These are phyloP conservation scores for Fusarium humuli DNA, from an alignment of 2,329 filamentous ascomycete genomes.

Conservation along the genomic window DNA sequence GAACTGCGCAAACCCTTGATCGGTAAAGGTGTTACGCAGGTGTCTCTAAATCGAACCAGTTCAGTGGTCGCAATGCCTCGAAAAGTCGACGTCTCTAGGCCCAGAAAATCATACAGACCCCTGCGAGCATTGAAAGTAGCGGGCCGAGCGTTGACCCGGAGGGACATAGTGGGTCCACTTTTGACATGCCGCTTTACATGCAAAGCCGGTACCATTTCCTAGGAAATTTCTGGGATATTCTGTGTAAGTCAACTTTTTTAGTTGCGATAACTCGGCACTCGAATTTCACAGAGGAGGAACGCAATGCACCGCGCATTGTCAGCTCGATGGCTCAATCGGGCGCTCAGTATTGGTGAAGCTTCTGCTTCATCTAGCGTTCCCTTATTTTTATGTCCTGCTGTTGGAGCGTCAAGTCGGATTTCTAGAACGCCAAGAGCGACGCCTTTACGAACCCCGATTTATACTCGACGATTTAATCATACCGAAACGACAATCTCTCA, in stretches of 20 bases:
- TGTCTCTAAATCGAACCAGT: constrained; percentile 28
- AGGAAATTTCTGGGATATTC: constrained; percentile 43
- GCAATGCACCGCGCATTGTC: constrained; percentile 60
- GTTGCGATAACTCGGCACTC: constrained; percentile 16
- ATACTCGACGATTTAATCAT: constrained; percentile 46
- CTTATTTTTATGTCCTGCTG: constrained; percentile 61
- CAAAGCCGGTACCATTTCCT: constrained; percentile 19
- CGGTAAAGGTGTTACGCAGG: constrained; percentile 32
- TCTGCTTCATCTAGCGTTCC: constrained; percentile 56
- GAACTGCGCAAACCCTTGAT: constrained; percentile 32
- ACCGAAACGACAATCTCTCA: constrained; percentile 37
- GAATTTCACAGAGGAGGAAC: constrained; percentile 6
- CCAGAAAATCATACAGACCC: constrained; percentile 47
- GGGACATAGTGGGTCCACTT: constrained; percentile 24
- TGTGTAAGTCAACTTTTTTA: constrained; percentile 28
- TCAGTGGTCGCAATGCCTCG: constrained; percentile 37
- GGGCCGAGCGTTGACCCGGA: constrained; percentile 48
- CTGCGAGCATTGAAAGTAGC: constrained; percentile 33
- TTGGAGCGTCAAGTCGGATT: constrained; percentile 46
- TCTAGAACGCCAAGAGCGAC: constrained; percentile 19
- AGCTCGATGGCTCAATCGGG: constrained; percentile 57
- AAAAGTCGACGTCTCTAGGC: constrained; percentile 43
- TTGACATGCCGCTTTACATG: constrained; percentile 24
- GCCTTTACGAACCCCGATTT: constrained; percentile 26
- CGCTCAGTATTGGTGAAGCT: constrained; percentile 57